Evolutionary conservation across 129 eudicot genomes (phyloP), one percentile per base, ranked within the genome.

Genomic region (Apium graveolens): DNA sequence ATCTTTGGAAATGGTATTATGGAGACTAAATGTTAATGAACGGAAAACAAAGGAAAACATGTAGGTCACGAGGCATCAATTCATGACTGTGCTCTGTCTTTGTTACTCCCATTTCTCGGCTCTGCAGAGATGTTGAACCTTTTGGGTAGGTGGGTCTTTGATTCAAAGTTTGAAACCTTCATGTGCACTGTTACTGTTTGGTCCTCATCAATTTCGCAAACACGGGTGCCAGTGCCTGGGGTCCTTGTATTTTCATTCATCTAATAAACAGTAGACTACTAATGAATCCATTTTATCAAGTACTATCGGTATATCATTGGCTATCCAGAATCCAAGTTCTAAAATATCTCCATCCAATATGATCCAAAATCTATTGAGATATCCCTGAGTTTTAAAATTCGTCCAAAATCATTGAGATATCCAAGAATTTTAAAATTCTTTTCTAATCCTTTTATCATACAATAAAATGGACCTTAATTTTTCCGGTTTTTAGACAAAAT

Each of bases 141-240:
- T 60, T 12, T 60, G 34, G 68, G 32, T 66, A 66, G 72, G 37
- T 66, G 72, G 37, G 72, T 66, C 72, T 66, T 71, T 80, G 18
- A 73, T 73, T 80, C 45, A 74, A 74, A 49, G 53, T 82, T 80
- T 80, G 77, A 79, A 78, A 76, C 27, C 78, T 83, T 86, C 89
- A 83, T 83, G 79, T 86, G 84, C 53, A 5, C 0, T n/a, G 29
- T 72, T 42, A 7, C 18, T 72, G 45, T n/a, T n/a, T n/a, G 51
- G 51, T 42, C 53, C 16, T 41, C 79, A 78, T 60, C 68, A 48
- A 63, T 74, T 86, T 82, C 79, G 37, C 81, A 76, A 21, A 38
- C 79, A 77, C 73, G 79, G 77, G 73, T 76, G 60, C 80, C 77
- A 80, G 72, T 79, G 60, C 78, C 77, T 60, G 81, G 65, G 68